A percentile compares a stretch with the other conserved stretches of the same genome.
These are phyloP conservation scores for Quercus dentata DNA, from an alignment of 306 rosid species.

Conservation along the genomic window DNA sequence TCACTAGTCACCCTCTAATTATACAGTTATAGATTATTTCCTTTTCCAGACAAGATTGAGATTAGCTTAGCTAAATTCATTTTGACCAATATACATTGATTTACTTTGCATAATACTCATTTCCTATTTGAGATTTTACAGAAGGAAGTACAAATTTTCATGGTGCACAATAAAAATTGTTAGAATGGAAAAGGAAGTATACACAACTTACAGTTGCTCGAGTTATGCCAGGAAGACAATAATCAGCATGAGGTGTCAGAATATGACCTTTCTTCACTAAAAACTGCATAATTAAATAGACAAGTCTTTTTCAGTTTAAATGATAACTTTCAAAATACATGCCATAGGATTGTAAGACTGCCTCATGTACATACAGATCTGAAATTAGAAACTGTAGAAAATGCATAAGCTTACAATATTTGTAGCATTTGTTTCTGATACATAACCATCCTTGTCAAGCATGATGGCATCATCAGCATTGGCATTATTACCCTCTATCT, in stretches of 20 bases:
- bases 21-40: background rate
- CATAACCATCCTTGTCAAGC: conserved; percentile 86
- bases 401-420: conserved; percentile 61
- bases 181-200: conserved; percentile 1
- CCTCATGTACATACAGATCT: background rate
- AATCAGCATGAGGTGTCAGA: conserved; percentile 83
- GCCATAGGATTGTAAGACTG: background rate
- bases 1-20: background rate
- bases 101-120: background rate
- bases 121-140: background rate
- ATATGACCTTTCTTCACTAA: conserved; percentile 71
- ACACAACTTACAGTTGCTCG: conserved; percentile 64
- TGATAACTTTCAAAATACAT: background rate
- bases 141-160: background rate
- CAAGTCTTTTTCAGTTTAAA: background rate
- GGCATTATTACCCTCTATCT: conserved; percentile 91
- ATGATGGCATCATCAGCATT: conserved; percentile 80
- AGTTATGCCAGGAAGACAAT: conserved; percentile 87
- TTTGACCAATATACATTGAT: background rate
- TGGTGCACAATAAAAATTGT: background rate
- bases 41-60: background rate
- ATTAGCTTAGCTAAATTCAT: background rate
- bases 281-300: conserved; percentile 47
- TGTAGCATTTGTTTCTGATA: conserved; percentile 86
- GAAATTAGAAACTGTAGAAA: conserved; percentile 9